These are phyloP conservation scores for Leucoagaricus sp. DNA, from an alignment of 1,284 basidiomycete species.

Conservation along the genomic window DNA sequence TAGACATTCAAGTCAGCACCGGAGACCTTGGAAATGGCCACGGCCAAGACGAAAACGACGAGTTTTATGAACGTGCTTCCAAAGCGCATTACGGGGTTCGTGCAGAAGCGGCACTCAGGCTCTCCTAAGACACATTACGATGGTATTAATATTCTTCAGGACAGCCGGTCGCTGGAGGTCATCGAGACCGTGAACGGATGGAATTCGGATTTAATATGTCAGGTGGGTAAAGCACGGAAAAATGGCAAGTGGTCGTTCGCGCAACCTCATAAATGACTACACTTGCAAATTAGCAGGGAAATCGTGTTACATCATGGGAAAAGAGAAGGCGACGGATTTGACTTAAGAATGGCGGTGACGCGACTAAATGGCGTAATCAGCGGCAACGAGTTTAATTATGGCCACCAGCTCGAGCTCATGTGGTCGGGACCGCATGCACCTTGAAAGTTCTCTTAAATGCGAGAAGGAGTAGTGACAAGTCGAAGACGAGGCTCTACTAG, in stretches of 20 bases:
- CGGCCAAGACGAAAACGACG: constrained; percentile 18
- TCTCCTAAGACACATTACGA: background rate
- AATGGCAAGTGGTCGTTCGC: constrained; percentile 9
- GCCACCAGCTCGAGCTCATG: background rate
- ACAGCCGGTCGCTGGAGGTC: too few relatives aligned
- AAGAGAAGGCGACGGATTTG: constrained; percentile 1
- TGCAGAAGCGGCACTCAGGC: background rate
- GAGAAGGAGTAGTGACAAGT: background rate
- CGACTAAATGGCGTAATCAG: constrained; percentile 1
- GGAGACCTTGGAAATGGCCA: constrained; percentile 18
- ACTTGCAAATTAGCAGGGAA: background rate
- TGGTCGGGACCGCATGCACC: background rate
- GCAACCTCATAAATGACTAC: background rate
- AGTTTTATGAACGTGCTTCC: constrained; percentile 17
- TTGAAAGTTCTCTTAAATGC: background rate
- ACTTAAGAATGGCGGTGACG: background rate
- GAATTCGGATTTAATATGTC: constrained; percentile 15
- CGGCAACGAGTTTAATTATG: background rate
- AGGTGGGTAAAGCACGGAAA: constrained; percentile 17
- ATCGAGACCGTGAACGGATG: constrained; percentile 4
- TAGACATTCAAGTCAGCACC: constrained; percentile 39
- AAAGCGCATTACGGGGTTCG: background rate
- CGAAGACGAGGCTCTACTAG: background rate
- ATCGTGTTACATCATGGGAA: background rate
- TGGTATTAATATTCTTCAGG: constrained; percentile 3